Evolutionary conservation across 148 eudicot species (phyloP).

Genomic region (Silene latifolia): DNA sequence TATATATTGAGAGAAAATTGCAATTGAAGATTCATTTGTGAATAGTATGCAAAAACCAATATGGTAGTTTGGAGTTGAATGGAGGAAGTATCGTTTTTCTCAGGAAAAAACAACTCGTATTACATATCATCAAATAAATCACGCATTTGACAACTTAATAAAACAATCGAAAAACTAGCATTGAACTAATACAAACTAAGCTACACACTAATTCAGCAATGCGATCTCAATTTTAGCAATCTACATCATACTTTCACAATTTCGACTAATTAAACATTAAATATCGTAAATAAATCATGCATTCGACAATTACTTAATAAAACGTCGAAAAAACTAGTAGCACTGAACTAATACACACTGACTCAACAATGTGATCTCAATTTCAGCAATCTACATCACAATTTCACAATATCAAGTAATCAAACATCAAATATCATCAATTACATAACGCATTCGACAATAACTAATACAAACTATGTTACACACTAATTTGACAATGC

Average conservation of each 20-base stretch:
- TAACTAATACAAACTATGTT: too few species aligned
- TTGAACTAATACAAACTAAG: neutral
- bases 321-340: too few species aligned
- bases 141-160: neutral
- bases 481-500: conserved; percentile 12
- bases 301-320: neutral
- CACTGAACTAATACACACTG: neutral
- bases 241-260: neutral
- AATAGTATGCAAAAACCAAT: too few species aligned
- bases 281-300: neutral
- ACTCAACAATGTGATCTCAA: conserved; percentile 19
- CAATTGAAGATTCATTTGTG: too few species aligned
- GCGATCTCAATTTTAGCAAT: neutral
- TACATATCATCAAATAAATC: neutral
- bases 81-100: too few species aligned
- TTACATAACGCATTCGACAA: neutral
- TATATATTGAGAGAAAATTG: too few species aligned
- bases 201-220: conserved; percentile 1
- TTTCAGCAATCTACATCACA: neutral
- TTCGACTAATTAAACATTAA: neutral
- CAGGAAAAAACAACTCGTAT: too few species aligned
- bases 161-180: neutral
- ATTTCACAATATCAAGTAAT: neutral
- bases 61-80: too few species aligned
- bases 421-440: neutral